Percentiles rank a stretch among this genome's conserved stretches.
phyloP scores from a whole-genome alignment of 495 filamentous ascomycete species.

The Endocarpon pusillum region DNA sequence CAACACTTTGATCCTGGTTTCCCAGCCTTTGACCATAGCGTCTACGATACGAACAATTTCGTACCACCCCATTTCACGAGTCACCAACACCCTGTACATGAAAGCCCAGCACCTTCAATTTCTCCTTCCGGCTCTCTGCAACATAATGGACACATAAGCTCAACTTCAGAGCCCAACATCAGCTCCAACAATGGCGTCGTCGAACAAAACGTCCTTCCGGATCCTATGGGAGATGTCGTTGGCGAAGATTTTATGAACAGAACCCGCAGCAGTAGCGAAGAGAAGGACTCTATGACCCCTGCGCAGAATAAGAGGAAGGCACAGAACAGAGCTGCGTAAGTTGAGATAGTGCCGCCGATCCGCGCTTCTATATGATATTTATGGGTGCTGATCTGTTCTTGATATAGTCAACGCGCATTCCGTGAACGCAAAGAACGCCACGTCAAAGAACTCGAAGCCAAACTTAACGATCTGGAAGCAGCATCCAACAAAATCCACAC shows the following conservation, averaged over 20 bases:
- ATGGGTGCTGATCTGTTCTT: constrained; percentile 3
- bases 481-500: constrained; percentile 33
- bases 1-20: no score
- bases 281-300: constrained; percentile 55
- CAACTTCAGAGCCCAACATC: no score
- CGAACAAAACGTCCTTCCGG: constrained; percentile 10
- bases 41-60: no score
- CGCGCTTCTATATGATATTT: background rate
- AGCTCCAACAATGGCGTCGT: no score
- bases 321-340: constrained; percentile 92
- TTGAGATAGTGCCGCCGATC: constrained; percentile 13
- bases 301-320: constrained; percentile 80
- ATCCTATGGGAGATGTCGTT: constrained; percentile 18
- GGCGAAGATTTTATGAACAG: constrained; percentile 15
- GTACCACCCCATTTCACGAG: no score
- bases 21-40: no score
- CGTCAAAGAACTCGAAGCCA: constrained; percentile 79
- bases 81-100: no score
- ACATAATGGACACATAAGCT: no score
- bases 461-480: constrained; percentile 57
- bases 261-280: constrained; percentile 36
- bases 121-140: no score
- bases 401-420: constrained; percentile 74
- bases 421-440: constrained; percentile 92
- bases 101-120: no score